Evolutionary conservation across 768 basidiomycete genomes (phyloP).

Genomic region (Mycena rebaudengoi): DNA sequence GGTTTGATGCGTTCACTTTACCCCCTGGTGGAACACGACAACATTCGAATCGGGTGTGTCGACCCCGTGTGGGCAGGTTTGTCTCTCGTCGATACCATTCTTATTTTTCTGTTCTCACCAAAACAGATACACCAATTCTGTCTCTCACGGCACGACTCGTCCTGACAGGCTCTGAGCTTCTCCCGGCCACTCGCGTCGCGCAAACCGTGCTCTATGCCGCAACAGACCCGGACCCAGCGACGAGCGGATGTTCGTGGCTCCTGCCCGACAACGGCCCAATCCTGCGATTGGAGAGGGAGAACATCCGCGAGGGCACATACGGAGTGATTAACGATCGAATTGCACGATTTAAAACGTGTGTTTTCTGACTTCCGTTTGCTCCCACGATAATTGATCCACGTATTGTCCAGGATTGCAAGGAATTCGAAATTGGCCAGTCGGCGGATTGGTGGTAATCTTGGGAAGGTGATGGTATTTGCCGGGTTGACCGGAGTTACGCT

Average conservation of each 20-base stretch:
- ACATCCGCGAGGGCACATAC: conserved; percentile 61
- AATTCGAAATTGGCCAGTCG: neutral
- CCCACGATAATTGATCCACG: neutral
- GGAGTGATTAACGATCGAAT: conserved; percentile 55
- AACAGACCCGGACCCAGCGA: conserved; percentile 51
- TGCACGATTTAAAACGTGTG: neutral
- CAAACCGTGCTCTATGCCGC: conserved; percentile 62
- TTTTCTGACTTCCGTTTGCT: neutral
- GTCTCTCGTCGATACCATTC: conserved; percentile 10
- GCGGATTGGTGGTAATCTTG: neutral
- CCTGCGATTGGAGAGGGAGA: conserved; percentile 54
- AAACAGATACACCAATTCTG: conserved; percentile 58
- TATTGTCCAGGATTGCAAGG: neutral
- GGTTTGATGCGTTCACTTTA: conserved; percentile 61
- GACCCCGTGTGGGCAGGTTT: conserved; percentile 65
- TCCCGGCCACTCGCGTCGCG: conserved; percentile 56
- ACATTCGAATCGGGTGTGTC: conserved; percentile 55
- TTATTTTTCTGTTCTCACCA: neutral
- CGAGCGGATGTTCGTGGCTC: conserved; percentile 57
- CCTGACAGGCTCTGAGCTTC: conserved; percentile 58
- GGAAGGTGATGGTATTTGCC: conserved; percentile 4
- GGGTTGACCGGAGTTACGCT: conserved; percentile 3
- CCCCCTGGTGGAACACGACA: conserved; percentile 40
- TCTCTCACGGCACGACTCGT: conserved; percentile 47
- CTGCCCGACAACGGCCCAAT: conserved; percentile 60